phyloP scores from a whole-genome alignment of 2,329 filamentous ascomycete species.

The Alternaria gaisen region DNA sequence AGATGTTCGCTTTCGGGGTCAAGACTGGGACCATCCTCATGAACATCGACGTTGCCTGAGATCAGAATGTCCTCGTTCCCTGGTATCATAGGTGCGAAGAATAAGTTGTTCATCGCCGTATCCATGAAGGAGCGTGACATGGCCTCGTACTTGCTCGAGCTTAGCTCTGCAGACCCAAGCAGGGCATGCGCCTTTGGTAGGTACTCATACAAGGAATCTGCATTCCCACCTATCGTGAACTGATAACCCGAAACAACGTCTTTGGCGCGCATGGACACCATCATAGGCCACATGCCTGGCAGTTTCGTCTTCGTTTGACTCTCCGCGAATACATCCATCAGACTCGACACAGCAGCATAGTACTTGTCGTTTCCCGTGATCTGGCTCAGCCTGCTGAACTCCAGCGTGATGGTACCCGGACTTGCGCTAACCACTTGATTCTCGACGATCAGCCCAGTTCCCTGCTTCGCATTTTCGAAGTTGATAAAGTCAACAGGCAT shows the following conservation, averaged over 20 bases:
- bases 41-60: constrained; percentile 47
- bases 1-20: constrained; percentile 66
- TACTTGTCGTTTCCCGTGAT: constrained; percentile 48
- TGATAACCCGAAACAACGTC: constrained; percentile 42
- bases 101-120: constrained; percentile 56
- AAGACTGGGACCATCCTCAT: constrained; percentile 27
- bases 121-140: constrained; percentile 55
- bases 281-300: constrained; percentile 52
- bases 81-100: constrained; percentile 58
- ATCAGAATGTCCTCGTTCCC: constrained; percentile 40
- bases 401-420: constrained; percentile 56
- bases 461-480: constrained; percentile 47
- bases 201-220: constrained; percentile 51
- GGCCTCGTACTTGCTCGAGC: constrained; percentile 67
- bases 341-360: constrained; percentile 48
- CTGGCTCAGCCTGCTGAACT: constrained; percentile 51
- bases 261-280: constrained; percentile 43
- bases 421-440: constrained; percentile 56
- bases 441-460: constrained; percentile 47
- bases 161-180: constrained; percentile 53
- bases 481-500: constrained; percentile 57
- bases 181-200: constrained; percentile 48
- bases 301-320: constrained; percentile 45
- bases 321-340: constrained; percentile 43
- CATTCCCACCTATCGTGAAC: constrained; percentile 50